These are phyloP conservation scores for Lactifluus rugatus DNA, from an alignment of 768 basidiomycete species.

Conservation along the genomic window DNA sequence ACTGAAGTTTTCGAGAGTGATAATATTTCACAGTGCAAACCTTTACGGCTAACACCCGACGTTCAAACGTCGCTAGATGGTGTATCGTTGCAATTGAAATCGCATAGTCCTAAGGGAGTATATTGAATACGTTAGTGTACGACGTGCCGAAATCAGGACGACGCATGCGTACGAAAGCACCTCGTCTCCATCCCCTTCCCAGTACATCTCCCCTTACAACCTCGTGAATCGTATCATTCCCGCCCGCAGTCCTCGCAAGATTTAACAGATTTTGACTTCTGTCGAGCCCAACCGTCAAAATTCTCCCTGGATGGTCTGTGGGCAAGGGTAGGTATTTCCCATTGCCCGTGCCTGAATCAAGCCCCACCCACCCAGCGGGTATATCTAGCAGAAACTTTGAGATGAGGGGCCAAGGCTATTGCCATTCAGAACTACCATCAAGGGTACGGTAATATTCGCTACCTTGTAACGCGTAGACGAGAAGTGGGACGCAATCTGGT, in stretches of 20 bases:
- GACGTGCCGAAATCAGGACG: neutral
- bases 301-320: slow-evolving; percentile 43
- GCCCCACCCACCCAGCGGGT: slow-evolving; percentile 70
- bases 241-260: slow-evolving; percentile 60
- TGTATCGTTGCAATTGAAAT: slow-evolving; percentile 98
- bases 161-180: slow-evolving; percentile 52
- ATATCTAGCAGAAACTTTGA: slow-evolving; percentile 61
- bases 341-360: slow-evolving; percentile 95
- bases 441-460: neutral
- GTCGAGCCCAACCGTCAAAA: slow-evolving; percentile 79
- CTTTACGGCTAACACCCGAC: slow-evolving; percentile 66
- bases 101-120: slow-evolving; percentile 68
- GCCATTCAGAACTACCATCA: neutral
- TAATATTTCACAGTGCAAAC: slow-evolving; percentile 30
- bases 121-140: neutral
- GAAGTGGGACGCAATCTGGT: slow-evolving; percentile 79
- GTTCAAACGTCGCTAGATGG: slow-evolving; percentile 73
- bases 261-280: slow-evolving; percentile 69
- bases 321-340: slow-evolving; percentile 91
- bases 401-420: slow-evolving; percentile 85
- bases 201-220: slow-evolving; percentile 78
- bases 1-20: neutral
- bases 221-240: slow-evolving; percentile 40
- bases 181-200: slow-evolving; percentile 61
- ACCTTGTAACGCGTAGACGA: slow-evolving; percentile 87